Base-by-base conservation (phyloP, 2,329 filamentous ascomycete species). In the Paecilomyces formosus region DNA sequence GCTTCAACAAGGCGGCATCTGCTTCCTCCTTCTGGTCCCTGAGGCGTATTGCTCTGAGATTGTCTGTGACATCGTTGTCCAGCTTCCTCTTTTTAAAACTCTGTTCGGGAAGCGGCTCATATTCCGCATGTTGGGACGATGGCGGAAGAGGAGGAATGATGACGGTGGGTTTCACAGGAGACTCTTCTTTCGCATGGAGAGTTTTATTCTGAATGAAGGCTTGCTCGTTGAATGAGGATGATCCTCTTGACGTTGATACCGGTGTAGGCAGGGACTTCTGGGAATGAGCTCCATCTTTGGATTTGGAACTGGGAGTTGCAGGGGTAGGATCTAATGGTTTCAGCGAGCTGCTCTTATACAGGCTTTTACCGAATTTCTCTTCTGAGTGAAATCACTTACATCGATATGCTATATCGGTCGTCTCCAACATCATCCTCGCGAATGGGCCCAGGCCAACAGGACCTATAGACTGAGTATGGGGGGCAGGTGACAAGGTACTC, bases 11-110 rank as follows among this genome's bases (percentile, higher is more conserved):
- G 51, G 90, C 88, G 11, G 85, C 81, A 65, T 96, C 87, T 3
- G 88, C 89, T 67, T 92, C 87, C 65, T 95, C 87, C 55, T 88
- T 87, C 72, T 96, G 90, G 67, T 95, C 91, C 59, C 68, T 75
- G 2, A 91, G 78, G 50, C 84, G 85, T 52, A 87, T 75, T 15
- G 84, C 80, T 21, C 88, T 76, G 2, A 84, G 72, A 55, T 82
- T 84, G 57, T 84, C 82, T 12, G 82, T 80, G 7, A 79, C 80
- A 55, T 82, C 78, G 21, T 75, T 74, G 60, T 83, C 86, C 58
- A 81, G 71, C 65, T 84, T 88, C 63, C 82, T 68, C 60, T 70
- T 66, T 55, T 73, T 71, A 11, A 69, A 66, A 15, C 58, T 58
- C 49, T 71, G 65, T 39, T 74, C 68, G 51, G 76, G 70, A 58